Conservation (phyloP, 2,329 filamentous ascomycete genomes). For the Penicillium decumbens region DNA sequence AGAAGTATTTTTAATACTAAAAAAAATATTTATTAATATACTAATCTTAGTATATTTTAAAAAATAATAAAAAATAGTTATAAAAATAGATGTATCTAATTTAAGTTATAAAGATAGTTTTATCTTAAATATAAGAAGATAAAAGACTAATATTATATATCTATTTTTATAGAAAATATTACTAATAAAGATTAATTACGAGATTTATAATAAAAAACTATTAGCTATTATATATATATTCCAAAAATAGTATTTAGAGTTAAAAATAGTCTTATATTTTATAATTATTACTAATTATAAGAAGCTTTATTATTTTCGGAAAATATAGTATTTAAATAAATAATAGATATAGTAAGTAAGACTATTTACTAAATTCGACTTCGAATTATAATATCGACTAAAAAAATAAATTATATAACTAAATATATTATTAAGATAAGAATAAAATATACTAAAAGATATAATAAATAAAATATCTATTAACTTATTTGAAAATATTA, state of each 20-base stretch:
- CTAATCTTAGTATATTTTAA: slow-evolving; percentile 3
- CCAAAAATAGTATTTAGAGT: neutral
- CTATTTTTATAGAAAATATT: slow-evolving; percentile 3
- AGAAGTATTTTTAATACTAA: neutral
- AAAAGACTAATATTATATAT: neutral
- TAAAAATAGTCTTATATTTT: neutral
- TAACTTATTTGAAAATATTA: too few species aligned
- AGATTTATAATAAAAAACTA: slow-evolving; percentile 6
- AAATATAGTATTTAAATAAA: too few species aligned
- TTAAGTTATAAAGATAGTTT: neutral
- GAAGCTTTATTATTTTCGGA: slow-evolving; percentile 1
- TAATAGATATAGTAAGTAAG: too few species aligned
- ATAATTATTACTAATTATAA: slow-evolving; percentile 8
- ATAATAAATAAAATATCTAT: too few species aligned
- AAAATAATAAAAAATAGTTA: neutral
- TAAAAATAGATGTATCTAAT: slow-evolving; percentile 1
- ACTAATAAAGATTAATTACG: neutral
- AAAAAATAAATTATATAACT: too few species aligned
- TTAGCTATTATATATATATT: slow-evolving; percentile 1
- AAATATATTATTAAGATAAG: too few species aligned
- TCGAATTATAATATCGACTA: too few species aligned
- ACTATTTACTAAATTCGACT: too few species aligned
- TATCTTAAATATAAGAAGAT: slow-evolving; percentile 1
- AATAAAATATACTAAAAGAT: too few species aligned
- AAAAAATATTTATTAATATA: slow-evolving; percentile 1